Conservation (phyloP, 2,329 filamentous ascomycete genomes). For the Coniochaeta hoffmannii region DNA sequence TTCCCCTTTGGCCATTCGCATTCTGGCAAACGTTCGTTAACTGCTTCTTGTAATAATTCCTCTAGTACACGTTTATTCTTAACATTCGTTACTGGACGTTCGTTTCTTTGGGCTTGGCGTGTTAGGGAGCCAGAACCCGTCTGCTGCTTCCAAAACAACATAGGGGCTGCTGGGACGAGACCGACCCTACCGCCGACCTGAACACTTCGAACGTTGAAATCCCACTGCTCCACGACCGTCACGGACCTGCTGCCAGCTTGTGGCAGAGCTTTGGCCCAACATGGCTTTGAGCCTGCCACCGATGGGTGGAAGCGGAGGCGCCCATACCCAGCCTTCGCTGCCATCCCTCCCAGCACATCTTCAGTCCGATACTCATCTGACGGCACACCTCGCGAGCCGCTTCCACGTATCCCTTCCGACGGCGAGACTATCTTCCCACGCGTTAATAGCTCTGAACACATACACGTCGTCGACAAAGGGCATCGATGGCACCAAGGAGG, state of each 20-base stretch:
- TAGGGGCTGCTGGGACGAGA: background rate
- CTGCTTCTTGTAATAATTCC: background rate
- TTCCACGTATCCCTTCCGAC: constrained; percentile 90
- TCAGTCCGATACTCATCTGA: constrained; percentile 60
- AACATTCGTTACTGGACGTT: background rate
- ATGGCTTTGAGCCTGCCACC: constrained; percentile 56
- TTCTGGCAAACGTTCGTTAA: background rate
- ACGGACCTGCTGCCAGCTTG: constrained; percentile 12
- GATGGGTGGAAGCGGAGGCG: constrained; percentile 39
- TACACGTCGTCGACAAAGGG: constrained; percentile 86
- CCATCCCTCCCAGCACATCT: constrained; percentile 80
- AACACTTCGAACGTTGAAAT: background rate
- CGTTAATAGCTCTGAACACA: constrained; percentile 86
- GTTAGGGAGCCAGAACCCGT: background rate
- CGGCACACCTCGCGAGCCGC: constrained; percentile 74
- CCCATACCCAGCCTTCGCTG: constrained; percentile 78
- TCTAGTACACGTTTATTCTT: background rate
- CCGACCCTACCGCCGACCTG: background rate
- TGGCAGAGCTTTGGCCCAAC: constrained; percentile 24
- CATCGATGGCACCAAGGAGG: constrained; percentile 82
- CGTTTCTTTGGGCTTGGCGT: background rate
- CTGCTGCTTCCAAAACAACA: background rate
- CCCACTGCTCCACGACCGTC: background rate
- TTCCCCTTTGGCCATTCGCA: background rate
- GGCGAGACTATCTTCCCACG: constrained; percentile 83